phyloP scores from a whole-genome alignment of 208 protist genomes.

The Vickermania spadyakhi region DNA sequence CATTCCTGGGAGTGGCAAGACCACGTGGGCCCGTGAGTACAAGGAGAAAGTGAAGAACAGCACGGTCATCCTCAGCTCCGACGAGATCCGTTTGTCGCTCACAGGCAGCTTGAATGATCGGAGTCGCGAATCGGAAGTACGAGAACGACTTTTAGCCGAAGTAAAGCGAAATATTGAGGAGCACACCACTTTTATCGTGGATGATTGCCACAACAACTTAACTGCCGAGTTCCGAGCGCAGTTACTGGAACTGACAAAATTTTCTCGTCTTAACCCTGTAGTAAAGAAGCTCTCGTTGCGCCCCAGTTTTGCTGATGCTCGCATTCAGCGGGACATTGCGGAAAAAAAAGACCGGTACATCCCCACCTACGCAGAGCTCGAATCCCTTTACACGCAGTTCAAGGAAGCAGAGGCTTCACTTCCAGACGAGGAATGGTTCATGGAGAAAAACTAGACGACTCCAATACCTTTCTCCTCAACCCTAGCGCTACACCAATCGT shows the following conservation, averaged over 20 bases:
- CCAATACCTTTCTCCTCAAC: no score
- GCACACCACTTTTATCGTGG: constrained; percentile 52
- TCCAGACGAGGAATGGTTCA: constrained; percentile 62
- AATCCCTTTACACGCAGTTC: constrained; percentile 26
- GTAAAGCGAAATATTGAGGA: constrained; percentile 28
- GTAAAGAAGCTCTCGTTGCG: constrained; percentile 58
- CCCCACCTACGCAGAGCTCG: constrained; percentile 34
- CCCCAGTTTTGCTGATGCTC: constrained; percentile 35
- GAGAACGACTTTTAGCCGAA: constrained; percentile 35
- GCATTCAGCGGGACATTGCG: constrained; percentile 41
- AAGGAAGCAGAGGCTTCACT: constrained; percentile 14
- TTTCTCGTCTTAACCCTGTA: constrained; percentile 31
- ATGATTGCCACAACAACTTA: constrained; percentile 56
- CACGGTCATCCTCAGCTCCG: constrained; percentile 38
- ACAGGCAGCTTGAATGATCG: constrained; percentile 44
- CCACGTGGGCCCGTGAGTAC: constrained; percentile 66
- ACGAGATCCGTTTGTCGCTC: constrained; percentile 27
- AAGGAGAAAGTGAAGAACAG: constrained; percentile 45
- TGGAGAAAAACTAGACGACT: constrained; percentile 15
- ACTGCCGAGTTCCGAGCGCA: constrained; percentile 29
- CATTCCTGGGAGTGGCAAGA: constrained; percentile 75
- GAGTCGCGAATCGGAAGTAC: constrained; percentile 41
- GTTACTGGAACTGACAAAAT: constrained; percentile 20
- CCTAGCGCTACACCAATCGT: no score
- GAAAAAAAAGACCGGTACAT: constrained; percentile 31